Base-by-base conservation (phyloP, 495 filamentous ascomycete species). In the Chaetomium tenue region DNA sequence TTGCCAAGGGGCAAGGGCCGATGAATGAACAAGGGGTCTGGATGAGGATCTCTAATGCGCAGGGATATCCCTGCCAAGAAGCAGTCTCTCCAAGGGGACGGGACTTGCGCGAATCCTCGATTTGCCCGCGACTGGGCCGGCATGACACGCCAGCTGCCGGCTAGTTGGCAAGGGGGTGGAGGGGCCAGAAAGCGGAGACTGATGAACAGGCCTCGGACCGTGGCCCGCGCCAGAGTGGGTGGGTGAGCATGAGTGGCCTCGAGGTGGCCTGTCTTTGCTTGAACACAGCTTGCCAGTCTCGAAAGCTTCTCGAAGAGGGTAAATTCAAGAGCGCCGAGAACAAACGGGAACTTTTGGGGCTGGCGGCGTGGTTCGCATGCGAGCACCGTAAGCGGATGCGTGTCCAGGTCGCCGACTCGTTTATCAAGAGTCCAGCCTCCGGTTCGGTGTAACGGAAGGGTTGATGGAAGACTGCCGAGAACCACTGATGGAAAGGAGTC, bases 11-110 rank as follows among this genome's bases (percentile, higher is more conserved):
- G 25, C 33, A n/a, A 40, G 39, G 48, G 48, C 70, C 66, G 60
- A 71, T 67, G 60, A 23, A 39, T 37, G 48, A 56, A 50, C 60
- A 46, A 71, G 65, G 66, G 70, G 66, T 56, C 30, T 63, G 62
- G 63, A 68, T 63, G 62, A 68, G 64, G 61, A 69, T 65, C 70
- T 64, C 63, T 68, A 25, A 66, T 62, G 60, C 55, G 30, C 63
- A 63, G 42, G 66, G 66, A 51, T n/a, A 63, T 62, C 67, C 65
- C 59, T 68, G 65, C 63, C 68, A 23, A 53, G 47, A 54, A 54
- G 6, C 50, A 56, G 66, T 57, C 66, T 61, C 39, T 63, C 66
- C 68, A 52, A 52, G 65, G 56, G 48, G 61, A 67, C 71, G 69
- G 71, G 69, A 69, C 52, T 57, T 54, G 63, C 44, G 50, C 56